These are phyloP conservation scores for Axilococcus clingmanii DNA, from an alignment of 139 green algal species.

Conservation along the genomic window DNA sequence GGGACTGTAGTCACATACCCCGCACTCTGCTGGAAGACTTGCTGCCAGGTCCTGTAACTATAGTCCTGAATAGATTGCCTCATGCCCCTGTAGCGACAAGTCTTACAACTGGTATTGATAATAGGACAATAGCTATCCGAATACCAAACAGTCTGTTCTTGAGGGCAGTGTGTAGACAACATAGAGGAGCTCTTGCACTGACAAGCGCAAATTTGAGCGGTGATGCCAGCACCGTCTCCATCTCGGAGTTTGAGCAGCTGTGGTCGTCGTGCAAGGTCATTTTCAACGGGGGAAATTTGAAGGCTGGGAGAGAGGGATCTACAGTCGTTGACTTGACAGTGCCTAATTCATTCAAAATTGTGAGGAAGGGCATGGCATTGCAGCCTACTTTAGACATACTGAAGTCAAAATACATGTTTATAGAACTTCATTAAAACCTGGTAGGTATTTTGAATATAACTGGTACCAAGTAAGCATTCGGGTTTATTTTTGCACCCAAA, in stretches of 20 bases:
- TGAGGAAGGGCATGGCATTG: conserved; percentile 25
- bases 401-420: neutral
- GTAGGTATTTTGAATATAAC: conserved; percentile 12
- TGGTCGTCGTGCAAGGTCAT: conserved; percentile 46
- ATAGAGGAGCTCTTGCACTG: conserved; percentile 42
- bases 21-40: conserved; percentile 42
- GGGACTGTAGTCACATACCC: conserved; percentile 22
- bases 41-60: conserved; percentile 60
- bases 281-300: conserved; percentile 44
- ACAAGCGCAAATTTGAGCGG: conserved; percentile 61
- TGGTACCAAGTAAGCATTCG: conserved; percentile 43
- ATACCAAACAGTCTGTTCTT: conserved; percentile 55
- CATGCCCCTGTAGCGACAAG: conserved; percentile 29
- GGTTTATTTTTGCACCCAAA: conserved; percentile 58
- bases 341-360: conserved; percentile 25
- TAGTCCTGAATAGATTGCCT: conserved; percentile 38
- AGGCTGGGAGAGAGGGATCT: conserved; percentile 29
- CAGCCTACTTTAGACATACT: neutral
- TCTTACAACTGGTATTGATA: conserved; percentile 37
- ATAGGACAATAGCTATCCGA: conserved; percentile 34
- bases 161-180: conserved; percentile 24
- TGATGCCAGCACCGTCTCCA: conserved; percentile 16
- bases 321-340: conserved; percentile 58
- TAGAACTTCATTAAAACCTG: conserved; percentile 1
- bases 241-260: conserved; percentile 45